These are phyloP conservation scores for Pyrus hybrid DNA, from an alignment of 331 rosid species.

Conservation along the genomic window DNA sequence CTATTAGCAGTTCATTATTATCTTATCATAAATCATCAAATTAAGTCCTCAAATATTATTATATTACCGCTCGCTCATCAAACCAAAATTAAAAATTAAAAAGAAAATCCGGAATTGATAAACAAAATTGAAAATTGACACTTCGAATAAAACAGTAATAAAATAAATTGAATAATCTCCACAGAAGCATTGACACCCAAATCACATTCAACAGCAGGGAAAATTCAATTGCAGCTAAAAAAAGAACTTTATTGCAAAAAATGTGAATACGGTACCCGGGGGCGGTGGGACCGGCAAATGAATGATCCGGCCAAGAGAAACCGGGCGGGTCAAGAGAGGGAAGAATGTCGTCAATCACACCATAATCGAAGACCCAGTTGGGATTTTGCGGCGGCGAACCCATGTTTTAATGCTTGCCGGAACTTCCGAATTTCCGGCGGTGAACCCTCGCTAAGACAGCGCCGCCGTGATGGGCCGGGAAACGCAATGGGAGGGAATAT, in stretches of 20 bases:
- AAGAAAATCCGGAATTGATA: not conserved
- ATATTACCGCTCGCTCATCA: not conserved
- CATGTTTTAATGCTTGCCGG: slow-evolving; percentile 25
- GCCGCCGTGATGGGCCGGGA: slow-evolving; percentile 7
- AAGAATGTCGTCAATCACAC: slow-evolving; percentile 42
- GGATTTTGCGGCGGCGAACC: slow-evolving; percentile 35
- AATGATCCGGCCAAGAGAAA: slow-evolving; percentile 48
- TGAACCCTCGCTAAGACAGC: not conserved
- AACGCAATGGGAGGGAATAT: not conserved
- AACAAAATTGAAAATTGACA: not conserved
- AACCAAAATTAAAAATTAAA: not conserved
- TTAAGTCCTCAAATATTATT: not conserved
- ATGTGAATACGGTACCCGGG: slow-evolving; percentile 28
- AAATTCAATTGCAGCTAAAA: slow-evolving; percentile 1
- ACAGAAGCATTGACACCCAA: not conserved
- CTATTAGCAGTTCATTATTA: too few species aligned
- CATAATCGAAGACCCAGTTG: slow-evolving; percentile 57
- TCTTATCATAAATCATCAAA: not conserved
- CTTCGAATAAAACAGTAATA: not conserved
- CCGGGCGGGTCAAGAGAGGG: slow-evolving; percentile 28
- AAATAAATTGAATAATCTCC: not conserved
- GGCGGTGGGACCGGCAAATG: slow-evolving; percentile 26
- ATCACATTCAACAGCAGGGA: not conserved
- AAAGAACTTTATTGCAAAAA: not conserved
- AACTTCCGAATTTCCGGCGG: slow-evolving; percentile 16